These are phyloP conservation scores for Aleurites moluccanus DNA, from an alignment of 441 rosid species.

Conservation along the genomic window DNA sequence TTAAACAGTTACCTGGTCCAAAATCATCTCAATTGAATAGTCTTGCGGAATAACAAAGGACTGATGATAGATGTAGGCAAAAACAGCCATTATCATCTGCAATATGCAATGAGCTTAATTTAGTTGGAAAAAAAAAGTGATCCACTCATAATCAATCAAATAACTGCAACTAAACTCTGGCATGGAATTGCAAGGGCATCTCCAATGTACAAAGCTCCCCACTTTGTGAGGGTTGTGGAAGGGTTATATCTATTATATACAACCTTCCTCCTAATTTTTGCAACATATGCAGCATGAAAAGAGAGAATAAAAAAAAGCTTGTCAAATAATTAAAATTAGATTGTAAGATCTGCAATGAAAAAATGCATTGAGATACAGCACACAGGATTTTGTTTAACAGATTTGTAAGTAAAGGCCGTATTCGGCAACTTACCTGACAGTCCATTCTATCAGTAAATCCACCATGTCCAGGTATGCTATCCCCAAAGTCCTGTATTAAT, in stretches of 20 bases:
- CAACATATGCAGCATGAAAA: not conserved
- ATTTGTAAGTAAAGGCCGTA: not conserved
- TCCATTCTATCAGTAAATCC: constrained; percentile 98
- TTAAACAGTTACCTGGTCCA: constrained; percentile 58
- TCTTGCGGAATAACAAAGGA: constrained; percentile 60
- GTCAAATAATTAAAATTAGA: not conserved
- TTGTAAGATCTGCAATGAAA: not conserved
- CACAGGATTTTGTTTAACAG: no score
- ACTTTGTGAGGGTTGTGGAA: not conserved
- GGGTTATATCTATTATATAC: no score
- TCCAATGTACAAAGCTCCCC: not conserved
- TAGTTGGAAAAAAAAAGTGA: not conserved
- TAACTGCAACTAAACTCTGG: no score
- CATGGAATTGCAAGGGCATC: no score
- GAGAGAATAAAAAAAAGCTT: not conserved
- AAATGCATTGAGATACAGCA: not conserved
- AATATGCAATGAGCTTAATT: not conserved
- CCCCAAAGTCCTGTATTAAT: constrained; percentile 78
- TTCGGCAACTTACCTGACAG: constrained; percentile 62
- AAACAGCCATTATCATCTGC: constrained; percentile 98
- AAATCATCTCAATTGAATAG: constrained; percentile 62
- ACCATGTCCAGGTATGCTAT: constrained; percentile 95
- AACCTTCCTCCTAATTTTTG: not conserved
- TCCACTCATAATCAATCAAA: not conserved
- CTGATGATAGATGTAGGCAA: constrained; percentile 85